Base-by-base conservation (phyloP, 2,329 filamentous ascomycete species). In the Clonostachys rhizophaga region DNA sequence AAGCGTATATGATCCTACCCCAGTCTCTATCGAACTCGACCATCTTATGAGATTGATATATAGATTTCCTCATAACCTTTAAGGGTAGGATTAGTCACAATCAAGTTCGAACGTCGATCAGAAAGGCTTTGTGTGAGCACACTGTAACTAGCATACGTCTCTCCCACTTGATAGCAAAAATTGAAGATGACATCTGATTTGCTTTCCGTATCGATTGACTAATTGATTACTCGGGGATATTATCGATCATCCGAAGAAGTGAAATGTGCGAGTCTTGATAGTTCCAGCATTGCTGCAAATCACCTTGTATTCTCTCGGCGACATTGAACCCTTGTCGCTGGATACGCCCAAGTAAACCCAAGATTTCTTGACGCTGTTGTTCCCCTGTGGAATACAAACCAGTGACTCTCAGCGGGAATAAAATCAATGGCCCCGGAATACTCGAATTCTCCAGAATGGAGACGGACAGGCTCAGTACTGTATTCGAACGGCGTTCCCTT, bases 401-500 rank as follows among this genome's bases (percentile, higher is more conserved):
- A 3, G 55, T 56, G 41, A 58, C 52, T 20, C 57, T 47, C 2
- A 62, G 44, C 3, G 57, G 54, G 36, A 61, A 62, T 2, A 62
- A 16, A 0, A 52, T 36, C 3, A 55, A 43, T 2, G 56, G 6
- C 0, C 56, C 55, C 3, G 57, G 54, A 11, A 60, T 53, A 2
- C 17, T 33, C 1, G 54, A 55, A 1, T 8, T 13, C 5, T 42
- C 33, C 1, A 58, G 24, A 8, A 57, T 42, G 12, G 47, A 41
- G 0, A 45, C n/a, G 2, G 7, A 2, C 5, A 48, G 6, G 4
- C 33, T 42, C 2, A 18, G n/a, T 1, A 52, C 34, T 39, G 8
- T 30, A 4, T 10, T 30, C 24, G 24, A 30, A 7, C 56, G 52
- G 1, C 2, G 12, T 1, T 42, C 13, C 5, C 47, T 43, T 1